Percentiles rank a stretch among this genome's conserved stretches.
phyloP scores from a whole-genome alignment of 805 yeast genomes.

The Kockiozyma suomiensis region DNA sequence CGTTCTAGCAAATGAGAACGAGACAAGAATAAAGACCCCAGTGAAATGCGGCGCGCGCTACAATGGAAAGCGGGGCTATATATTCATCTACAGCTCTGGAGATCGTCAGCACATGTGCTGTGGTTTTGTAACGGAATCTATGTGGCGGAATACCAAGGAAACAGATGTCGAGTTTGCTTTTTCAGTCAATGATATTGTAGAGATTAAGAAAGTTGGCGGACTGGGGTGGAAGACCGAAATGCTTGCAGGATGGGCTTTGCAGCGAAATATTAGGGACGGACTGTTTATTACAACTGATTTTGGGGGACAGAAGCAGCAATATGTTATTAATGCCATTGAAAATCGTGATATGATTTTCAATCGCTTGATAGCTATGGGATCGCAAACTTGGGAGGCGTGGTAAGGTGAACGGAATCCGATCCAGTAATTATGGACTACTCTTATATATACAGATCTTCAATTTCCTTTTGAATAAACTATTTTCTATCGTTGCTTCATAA shows the following conservation, averaged over 20 bases:
- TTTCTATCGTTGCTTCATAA: not conserved
- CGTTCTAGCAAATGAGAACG: not conserved
- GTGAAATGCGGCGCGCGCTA: constrained; percentile 6
- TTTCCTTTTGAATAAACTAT: not conserved
- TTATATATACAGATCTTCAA: too few relatives aligned
- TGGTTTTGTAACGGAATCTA: constrained; percentile 8
- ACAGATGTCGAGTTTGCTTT: constrained; percentile 8
- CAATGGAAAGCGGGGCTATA: constrained; percentile 16
- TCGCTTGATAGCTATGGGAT: constrained; percentile 10
- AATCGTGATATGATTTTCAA: constrained; percentile 19
- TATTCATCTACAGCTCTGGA: not conserved
- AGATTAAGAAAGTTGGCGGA: constrained; percentile 18
- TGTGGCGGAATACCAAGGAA: constrained; percentile 10
- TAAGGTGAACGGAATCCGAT: not conserved
- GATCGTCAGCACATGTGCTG: not conserved
- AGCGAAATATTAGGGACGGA: constrained; percentile 16
- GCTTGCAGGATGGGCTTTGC: constrained; percentile 23
- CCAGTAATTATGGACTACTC: too few relatives aligned
- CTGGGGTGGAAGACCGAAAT: constrained; percentile 24
- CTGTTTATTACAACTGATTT: constrained; percentile 4
- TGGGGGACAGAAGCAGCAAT: not conserved
- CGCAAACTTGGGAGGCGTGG: constrained; percentile 16
- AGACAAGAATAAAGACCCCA: not conserved
- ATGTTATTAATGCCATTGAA: constrained; percentile 9
- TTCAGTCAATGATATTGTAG: constrained; percentile 10